Evolutionary conservation across 768 basidiomycete genomes (phyloP), one percentile per base, ranked within the genome.

Genomic region (Phaeotremella fagi): DNA sequence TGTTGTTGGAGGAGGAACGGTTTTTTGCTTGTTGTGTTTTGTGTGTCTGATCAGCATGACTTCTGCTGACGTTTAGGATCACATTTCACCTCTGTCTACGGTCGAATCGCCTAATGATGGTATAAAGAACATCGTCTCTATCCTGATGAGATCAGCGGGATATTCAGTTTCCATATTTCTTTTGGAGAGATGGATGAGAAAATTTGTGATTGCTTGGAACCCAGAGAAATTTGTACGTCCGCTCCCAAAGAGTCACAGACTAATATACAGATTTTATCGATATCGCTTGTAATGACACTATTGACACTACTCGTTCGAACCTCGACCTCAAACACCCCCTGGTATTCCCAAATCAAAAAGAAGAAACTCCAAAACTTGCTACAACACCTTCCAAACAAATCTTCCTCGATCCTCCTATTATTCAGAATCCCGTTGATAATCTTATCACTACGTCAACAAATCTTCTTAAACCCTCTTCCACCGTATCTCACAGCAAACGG

Each of bases 371-470:
- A n/a, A n/a, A n/a, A n/a, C 6, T 29, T 49, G 4, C 48, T 16
- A 25, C 7, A 25, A 22, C 46, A 25, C 46, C 7, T 33, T 28
- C 20, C 38, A 14, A 9, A 16, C 24, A 6, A 22, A 11, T 28
- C 59, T 63, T 31, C 54, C 57, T 16, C 5, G 29, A 14, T 61
- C 3, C n/a, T 66, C 23, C 60, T 69, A 6, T 27, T 54, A 12
- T 44, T 68, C 3, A 64, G 64, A 2, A 44, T 68, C 12, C 61
- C 70, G 1, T 43, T 66, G 2, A 36, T 71, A 3, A 29, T 66
- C 28, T 42, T 69, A 2, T 60, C 64, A 4, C 48, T 70, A 1
- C 60, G 63, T n/a, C 59, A 60, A 46, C 64, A 69, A 29, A 42
- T 64, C 31, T 68, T 60, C 42, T 52, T 60, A 2, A 58, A 56